Evolutionary conservation across 163 green algal species (phyloP).

Genomic region (Dunaliella salina): DNA sequence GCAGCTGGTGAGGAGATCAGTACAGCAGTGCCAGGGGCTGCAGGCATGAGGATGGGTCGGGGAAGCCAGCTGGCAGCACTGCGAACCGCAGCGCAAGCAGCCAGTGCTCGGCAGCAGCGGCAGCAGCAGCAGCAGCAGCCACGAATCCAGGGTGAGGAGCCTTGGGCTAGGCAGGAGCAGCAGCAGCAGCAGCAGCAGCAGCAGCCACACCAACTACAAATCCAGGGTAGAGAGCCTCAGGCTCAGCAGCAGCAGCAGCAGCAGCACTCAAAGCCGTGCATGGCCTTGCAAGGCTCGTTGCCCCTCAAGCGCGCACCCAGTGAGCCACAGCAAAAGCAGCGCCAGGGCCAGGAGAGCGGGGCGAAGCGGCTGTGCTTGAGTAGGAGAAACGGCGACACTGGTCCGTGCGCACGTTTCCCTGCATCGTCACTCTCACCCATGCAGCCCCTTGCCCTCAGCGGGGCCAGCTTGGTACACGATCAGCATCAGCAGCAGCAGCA

Average conservation of each 20-base stretch:
- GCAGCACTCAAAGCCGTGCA: neutral
- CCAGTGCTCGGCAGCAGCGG: neutral
- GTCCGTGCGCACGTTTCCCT: no score
- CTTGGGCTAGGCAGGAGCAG: neutral
- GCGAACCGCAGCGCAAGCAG: neutral
- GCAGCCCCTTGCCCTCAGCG: no score
- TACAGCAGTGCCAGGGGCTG: neutral
- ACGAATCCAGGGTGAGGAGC: neutral
- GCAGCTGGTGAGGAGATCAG: neutral
- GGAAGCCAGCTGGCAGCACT: neutral
- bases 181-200: neutral
- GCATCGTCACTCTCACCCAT: no score
- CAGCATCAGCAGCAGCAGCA: no score
- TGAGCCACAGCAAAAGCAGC: neutral
- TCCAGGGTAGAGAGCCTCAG: no score
- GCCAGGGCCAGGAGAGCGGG: neutral
- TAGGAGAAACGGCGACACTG: neutral
- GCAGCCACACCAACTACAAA: neutral
- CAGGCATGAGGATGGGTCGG: neutral
- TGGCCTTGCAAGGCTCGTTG: neutral
- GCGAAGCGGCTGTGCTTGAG: neutral
- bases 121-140: neutral
- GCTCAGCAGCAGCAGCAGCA: neutral
- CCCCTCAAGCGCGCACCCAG: neutral
- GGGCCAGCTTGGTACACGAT: no score